These are phyloP conservation scores for Fusarium redolens DNA, from an alignment of 2,329 filamentous ascomycete species.

Conservation along the genomic window DNA sequence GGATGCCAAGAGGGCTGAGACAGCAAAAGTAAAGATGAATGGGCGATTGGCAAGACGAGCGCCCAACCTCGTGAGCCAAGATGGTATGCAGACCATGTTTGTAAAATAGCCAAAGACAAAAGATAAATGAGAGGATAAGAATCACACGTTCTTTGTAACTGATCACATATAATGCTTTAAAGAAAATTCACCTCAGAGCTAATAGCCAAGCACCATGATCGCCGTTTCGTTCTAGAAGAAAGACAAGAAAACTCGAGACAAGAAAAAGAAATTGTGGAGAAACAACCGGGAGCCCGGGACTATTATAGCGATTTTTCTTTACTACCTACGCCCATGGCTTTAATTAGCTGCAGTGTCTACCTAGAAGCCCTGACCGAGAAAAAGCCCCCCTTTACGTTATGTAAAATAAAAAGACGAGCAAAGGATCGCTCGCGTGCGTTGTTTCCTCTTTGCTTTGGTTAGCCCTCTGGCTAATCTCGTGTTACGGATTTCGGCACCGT, in stretches of 20 bases:
- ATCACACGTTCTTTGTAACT: background rate
- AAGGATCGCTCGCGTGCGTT: conserved; percentile 15
- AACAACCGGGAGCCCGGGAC: background rate
- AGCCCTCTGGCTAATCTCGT: conserved; percentile 18
- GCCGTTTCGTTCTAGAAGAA: conserved; percentile 12
- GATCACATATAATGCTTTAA: background rate
- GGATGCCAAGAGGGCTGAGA: conserved; percentile 46
- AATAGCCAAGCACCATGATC: conserved; percentile 1
- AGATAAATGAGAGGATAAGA: background rate
- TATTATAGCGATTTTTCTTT: background rate
- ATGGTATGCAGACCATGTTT: conserved; percentile 4
- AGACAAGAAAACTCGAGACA: background rate
- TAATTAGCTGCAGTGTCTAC: background rate
- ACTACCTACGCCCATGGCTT: background rate
- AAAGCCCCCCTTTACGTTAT: background rate
- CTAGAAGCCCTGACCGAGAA: background rate
- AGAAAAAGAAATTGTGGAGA: background rate
- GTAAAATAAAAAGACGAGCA: conserved; percentile 1
- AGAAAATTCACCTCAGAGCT: background rate
- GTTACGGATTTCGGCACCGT: conserved; percentile 23
- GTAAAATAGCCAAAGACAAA: background rate
- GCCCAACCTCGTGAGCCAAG: conserved; percentile 1
- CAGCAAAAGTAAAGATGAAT: conserved; percentile 48
- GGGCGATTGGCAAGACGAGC: conserved; percentile 46
- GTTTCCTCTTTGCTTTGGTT: conserved; percentile 15